phyloP scores from a whole-genome alignment of 768 basidiomycete species.

The Hemileccinum rubropunctum region DNA sequence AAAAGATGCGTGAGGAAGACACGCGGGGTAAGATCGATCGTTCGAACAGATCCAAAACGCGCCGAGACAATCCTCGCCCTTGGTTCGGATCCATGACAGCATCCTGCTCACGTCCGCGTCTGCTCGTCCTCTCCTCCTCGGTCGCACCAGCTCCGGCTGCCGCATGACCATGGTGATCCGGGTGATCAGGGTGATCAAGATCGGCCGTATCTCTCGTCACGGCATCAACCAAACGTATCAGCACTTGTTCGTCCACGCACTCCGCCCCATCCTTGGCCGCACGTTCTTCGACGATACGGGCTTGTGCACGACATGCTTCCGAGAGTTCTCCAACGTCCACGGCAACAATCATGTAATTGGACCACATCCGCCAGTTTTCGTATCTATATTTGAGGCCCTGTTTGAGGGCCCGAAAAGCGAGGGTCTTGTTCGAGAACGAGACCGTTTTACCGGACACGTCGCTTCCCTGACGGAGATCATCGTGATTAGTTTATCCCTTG shows the following conservation, averaged over 20 bases:
- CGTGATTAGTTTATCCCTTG: constrained; percentile 8
- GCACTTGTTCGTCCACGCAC: constrained; percentile 80
- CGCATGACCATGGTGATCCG: not conserved
- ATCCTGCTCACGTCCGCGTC: not conserved
- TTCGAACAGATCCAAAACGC: constrained; percentile 73
- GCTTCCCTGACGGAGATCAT: constrained; percentile 23
- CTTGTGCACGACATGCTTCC: constrained; percentile 82
- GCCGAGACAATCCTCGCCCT: constrained; percentile 62
- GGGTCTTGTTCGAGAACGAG: constrained; percentile 71
- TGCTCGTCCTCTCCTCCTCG: not conserved
- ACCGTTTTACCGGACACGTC: constrained; percentile 32
- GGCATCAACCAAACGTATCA: constrained; percentile 86
- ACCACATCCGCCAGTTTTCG: constrained; percentile 98
- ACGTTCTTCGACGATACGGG: constrained; percentile 68
- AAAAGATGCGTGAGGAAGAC: constrained; percentile 75
- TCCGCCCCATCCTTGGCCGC: constrained; percentile 43
- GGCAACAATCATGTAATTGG: constrained; percentile 92
- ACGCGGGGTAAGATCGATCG: constrained; percentile 78
- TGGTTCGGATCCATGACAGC: constrained; percentile 51
- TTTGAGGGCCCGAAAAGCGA: constrained; percentile 91
- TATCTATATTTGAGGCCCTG: constrained; percentile 83
- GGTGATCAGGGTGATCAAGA: constrained; percentile 20
- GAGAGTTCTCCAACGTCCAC: constrained; percentile 91
- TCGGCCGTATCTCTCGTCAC: constrained; percentile 58
- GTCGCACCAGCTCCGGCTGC: not conserved